Base-by-base conservation (phyloP, 2,329 filamentous ascomycete genomes). In the Penicillium sp. region DNA sequence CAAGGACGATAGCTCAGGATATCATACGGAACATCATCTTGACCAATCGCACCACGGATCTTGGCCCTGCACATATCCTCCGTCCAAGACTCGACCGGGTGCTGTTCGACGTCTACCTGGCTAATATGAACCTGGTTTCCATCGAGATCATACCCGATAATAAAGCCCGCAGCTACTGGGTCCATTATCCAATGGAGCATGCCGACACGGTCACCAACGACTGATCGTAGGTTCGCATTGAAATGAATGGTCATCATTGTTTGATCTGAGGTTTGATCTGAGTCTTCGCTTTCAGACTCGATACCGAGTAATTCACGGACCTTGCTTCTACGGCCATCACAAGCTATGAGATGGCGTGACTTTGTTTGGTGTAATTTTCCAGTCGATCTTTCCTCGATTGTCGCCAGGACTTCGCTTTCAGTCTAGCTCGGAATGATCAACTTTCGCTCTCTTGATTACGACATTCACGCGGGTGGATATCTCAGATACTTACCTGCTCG, bases 221-320 rank as follows among this genome's bases (percentile, higher is more conserved):
- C 62, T 0, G 71, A 68, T 0, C 74, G 67, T 2, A 78, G 62
- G 42, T 78, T 65, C 0, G 74, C 74, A 40, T 76, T 75, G 58
- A 78, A 73, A 41, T 78, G 75, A 14, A 78, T 77, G 0, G 75
- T 78, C 76, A 78, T 78, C 76, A 77, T 78, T 0, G 73, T 76
- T 70, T 64, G 57, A 73, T 74, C 75, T 19, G 73, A 72, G 47
- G 73, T 76, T 70, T 64, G 57, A 73, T 74, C 75, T 19, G 73
- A 72, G 47, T 75, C 72, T 53, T 77, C 75, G 32, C 74, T 76
- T 14, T 78, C 75, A 39, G 66, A 70, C 19, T 72, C 66, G 11
- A 77, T 69, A 0, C 63, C 64, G 0, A 76, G 57, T 23, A 58
- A 65, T 13, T 60, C 61, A 2, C 71, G 66, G 2, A 74, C 71